Percentiles rank a stretch among this genome's conserved stretches.
phyloP scores from a whole-genome alignment of 2,329 filamentous ascomycete genomes.

The Calonectria hongkongensis region DNA sequence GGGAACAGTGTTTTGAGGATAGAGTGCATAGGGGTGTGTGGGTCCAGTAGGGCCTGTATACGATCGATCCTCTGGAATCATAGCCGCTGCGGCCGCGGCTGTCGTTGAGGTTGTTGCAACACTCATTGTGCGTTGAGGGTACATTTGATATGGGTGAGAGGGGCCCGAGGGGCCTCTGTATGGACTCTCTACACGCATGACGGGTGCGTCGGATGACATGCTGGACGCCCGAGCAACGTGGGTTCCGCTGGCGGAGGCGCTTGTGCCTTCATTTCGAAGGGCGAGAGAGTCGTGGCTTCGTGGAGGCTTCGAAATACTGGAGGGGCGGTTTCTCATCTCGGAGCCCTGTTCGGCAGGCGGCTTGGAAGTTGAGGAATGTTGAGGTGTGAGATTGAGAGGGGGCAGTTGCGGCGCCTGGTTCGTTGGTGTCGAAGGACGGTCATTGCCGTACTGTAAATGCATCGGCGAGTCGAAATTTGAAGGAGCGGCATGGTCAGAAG shows the following conservation, averaged over 20 bases:
- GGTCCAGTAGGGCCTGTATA: conserved; percentile 79
- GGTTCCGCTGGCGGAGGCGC: conserved; percentile 44
- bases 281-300: conserved; percentile 69
- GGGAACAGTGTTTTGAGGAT: conserved; percentile 83
- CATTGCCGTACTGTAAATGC: conserved; percentile 41
- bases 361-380: conserved; percentile 42
- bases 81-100: conserved; percentile 76
- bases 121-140: conserved; percentile 83
- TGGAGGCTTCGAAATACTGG: conserved; percentile 74
- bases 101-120: conserved; percentile 83
- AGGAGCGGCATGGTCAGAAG: conserved; percentile 52
- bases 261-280: conserved; percentile 71
- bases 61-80: conserved; percentile 61
- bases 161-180: conserved; percentile 83
- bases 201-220: conserved; percentile 61
- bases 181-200: conserved; percentile 74
- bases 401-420: conserved; percentile 38
- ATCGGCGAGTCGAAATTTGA: conserved; percentile 43
- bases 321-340: conserved; percentile 63
- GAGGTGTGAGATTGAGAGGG: conserved; percentile 35
- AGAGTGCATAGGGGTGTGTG: conserved; percentile 90
- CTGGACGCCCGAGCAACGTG: conserved; percentile 54
- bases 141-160: conserved; percentile 90
- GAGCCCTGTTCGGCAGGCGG: conserved; percentile 50
- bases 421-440: conserved; percentile 29